Conservation (phyloP, 805 yeast species). For the Wickerhamomyces rabaulensis region DNA sequence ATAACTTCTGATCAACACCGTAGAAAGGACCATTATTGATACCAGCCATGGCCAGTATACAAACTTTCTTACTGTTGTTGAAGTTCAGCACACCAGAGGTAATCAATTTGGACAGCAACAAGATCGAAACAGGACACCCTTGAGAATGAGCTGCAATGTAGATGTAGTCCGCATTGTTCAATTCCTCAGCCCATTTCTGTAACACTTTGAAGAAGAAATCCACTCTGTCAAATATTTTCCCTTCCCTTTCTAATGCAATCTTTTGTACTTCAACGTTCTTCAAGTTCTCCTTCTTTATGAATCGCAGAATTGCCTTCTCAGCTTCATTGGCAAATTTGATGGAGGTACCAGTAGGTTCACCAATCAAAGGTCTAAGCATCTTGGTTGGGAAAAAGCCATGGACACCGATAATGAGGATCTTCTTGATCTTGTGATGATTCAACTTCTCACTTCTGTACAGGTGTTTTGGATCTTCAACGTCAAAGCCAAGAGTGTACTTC, state of each 20-base stretch:
- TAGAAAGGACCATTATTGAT: slow-evolving; percentile 90
- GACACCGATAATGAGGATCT: slow-evolving; percentile 81
- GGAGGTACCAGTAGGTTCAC: slow-evolving; percentile 96
- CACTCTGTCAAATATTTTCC: slow-evolving; percentile 82
- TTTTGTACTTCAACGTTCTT: slow-evolving; percentile 61
- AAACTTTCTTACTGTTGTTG: slow-evolving; percentile 36
- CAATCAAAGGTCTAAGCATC: slow-evolving; percentile 79
- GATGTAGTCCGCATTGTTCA: slow-evolving; percentile 72
- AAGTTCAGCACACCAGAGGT: slow-evolving; percentile 46
- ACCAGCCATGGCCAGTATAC: slow-evolving; percentile 92
- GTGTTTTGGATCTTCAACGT: slow-evolving; percentile 22
- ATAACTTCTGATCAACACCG: slow-evolving; percentile 78
- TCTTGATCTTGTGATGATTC: slow-evolving; percentile 32
- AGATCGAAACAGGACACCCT: slow-evolving; percentile 88
- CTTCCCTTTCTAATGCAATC: slow-evolving; percentile 92
- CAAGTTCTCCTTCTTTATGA: slow-evolving; percentile 42
- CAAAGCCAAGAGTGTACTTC: slow-evolving; percentile 21
- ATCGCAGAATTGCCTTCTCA: slow-evolving; percentile 65
- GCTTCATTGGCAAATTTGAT: slow-evolving; percentile 87
- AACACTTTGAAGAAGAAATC: slow-evolving; percentile 71
- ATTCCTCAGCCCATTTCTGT: slow-evolving; percentile 52
- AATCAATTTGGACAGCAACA: slow-evolving; percentile 67
- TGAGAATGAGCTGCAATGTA: slow-evolving; percentile 94
- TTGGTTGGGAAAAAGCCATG: slow-evolving; percentile 95
- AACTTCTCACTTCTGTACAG: slow-evolving; percentile 16